Base-by-base conservation (phyloP, 2,329 filamentous ascomycete genomes). In the Bretziella fagacearum region DNA sequence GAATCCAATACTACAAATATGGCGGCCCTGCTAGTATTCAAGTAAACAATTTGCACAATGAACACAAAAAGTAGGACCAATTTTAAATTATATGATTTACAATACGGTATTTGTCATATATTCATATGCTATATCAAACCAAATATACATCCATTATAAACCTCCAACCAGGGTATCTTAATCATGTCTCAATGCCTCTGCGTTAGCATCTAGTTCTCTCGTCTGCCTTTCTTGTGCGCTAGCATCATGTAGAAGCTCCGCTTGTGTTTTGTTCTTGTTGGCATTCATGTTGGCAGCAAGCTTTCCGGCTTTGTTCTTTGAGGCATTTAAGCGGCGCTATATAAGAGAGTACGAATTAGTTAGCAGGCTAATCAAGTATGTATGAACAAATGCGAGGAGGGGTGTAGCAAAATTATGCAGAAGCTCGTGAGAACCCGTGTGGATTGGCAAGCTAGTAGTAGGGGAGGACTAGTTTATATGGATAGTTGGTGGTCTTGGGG, bases 231-330 rank as follows among this genome's bases (percentile, higher is more conserved):
- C 82, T 48, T 78, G 70, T 44, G 69, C 65, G 58, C 83, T 85
- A 3, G 69, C 73, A 53, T 81, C 71, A 52, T 77, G 75, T 42
- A 93, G 65, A 1, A 77, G 78, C 51, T 80, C 75, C 25, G 65
- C 68, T 46, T 77, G 71, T 6, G 81, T 85, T 64, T 84, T 76
- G 55, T 74, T 77, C 64, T 81, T 83, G 63, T 93, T 82, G 29
- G 77, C 78, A 47, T 79, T 73, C 11, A 94, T 67, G 58, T 86
- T 78, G 26, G 69, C 64, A 27, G 73, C 72, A 10, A 93, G 67
- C 58, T 85, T 87, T 13, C 83, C 78, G 17, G 27, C n/a, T 55
- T 76, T 75, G 40, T 64, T 64, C 62, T 66, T 76, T 50, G 62
- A 64, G 40, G 69, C 59, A 27, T 77, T 74, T 17, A 77, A 77